Base-by-base conservation (phyloP, 345 rosid genomes). In the Eucalyptus decipiens region DNA sequence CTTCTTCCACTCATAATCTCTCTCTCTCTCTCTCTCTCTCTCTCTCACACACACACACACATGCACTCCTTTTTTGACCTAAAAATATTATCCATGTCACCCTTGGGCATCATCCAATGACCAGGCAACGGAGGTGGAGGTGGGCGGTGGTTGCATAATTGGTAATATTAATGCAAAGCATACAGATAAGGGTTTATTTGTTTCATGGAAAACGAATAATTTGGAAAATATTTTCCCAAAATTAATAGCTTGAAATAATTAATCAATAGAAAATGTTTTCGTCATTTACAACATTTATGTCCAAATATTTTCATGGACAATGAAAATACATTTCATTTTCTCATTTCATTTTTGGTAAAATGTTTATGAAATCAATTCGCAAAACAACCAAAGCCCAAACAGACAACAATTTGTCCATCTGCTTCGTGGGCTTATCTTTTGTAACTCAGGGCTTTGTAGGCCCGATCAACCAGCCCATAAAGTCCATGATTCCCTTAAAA, bases 101-200 rank as follows among this genome's bases (percentile, higher is more conserved):
- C 12, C 80, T 67, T 11, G 24, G 80, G 12, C 12, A 32, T 32
- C 42, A 32, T 69, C 80, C 80, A 49, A 49, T 49, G 51, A 14
- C 51, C 51, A 49, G 17, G 51, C 51, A n/a, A n/a, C n/a, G n/a
- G n/a, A n/a, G n/a, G n/a, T n/a, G 80, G 42, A 32, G 80, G 42
- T 19, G 42, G 42, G 80, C 19, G 24, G 4, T 17, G 42, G 76
- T n/a, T n/a, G 76, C 32, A 67, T 34, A 16, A 8, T n/a, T 67
- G 40, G 76, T 60, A 15, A 67, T 32, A 17, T 32, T 32, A 32
- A 67, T 17, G 24, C 43, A 69, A 18, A 52, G 1, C 58, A 19
- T 52, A 52, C 19, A 19, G 26, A 52, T 0, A 52, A 52, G 0
- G 58, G 0, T 52, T 52, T 0, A 52, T 52, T 52, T 52, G 5